Base-by-base conservation (phyloP, 192 early-diverging fungal species). In the Mortierella antarctica region DNA sequence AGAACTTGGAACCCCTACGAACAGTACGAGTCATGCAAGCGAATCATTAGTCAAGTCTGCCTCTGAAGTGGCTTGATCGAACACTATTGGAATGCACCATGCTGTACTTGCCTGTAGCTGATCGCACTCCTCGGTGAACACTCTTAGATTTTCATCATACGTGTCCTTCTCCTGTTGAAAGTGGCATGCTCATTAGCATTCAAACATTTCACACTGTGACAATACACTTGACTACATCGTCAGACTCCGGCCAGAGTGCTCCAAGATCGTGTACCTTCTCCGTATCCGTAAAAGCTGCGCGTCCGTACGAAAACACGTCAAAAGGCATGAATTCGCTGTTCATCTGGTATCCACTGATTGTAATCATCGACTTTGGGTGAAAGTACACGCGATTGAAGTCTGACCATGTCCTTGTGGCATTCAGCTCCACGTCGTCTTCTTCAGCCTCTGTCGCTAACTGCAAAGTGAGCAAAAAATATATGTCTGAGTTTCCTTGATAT, bases 311-410 rank as follows among this genome's bases (percentile, higher is more conserved):
- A 51, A 83, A 88, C 3, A 82, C 81, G 65, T 90, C 85, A 61
- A 90, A 90, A 8, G 89, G 87, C 46, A 74, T 84, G 18, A 86
- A 77, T 13, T 74, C 73, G 42, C 85, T 85, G 11, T 84, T 82
- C 15, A 82, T 54, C 56, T 82, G 83, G 65, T 87, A 87, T 40
- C 73, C 74, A 6, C 44, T 67, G 4, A 63, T 12, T 4, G 59
- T 69, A 12, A 90, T 65, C 48, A 90, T 74, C 1, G 93, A 88
- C 21, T 92, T 88, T 55, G 91, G 92, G 63, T 94, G 92, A 78
- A 91, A 95, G 65, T 87, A 93, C 17, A 90, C 84, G 42, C 89
- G 87, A 74, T 90, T 93, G 74, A 89, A 95, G 69, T 98, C 96
- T 0, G 96, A 91, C 96, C 96, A 97, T 15, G 83, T 86, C 46